Base-by-base conservation (phyloP, 352 stramenopile species). In the Phytophthora fragariae region DNA sequence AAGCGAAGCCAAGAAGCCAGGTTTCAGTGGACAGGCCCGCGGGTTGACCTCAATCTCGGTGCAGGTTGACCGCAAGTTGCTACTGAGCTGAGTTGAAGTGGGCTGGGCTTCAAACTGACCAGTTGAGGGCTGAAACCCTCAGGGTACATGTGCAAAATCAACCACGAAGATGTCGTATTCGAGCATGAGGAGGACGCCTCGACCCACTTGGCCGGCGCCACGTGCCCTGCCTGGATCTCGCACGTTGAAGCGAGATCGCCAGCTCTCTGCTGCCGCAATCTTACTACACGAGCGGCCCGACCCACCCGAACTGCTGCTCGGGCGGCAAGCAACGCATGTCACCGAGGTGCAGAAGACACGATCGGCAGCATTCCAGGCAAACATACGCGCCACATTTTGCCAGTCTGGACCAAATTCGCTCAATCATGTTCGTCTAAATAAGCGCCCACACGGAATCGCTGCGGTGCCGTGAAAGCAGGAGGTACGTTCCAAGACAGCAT, bases 221-320 rank as follows among this genome's bases (percentile, higher is more conserved):
- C 57, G n/a, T 70, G 63, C 27, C 33, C 24, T 12, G 53, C 55
- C 21, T 66, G 57, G 37, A 37, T 68, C 50, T 69, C 12, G 21
- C 47, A 56, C 24, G 31, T 59, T 65, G 53, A 50, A 53, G 44
- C 57, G 31, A 31, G 55, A 44, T 17, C 29, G n/a, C 12, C 53
- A 21, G 41, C 50, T 52, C 46, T 59, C n/a, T 57, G 57, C 6
- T 11, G 50, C 35, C 14, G 35, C 35, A 9, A 41, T 41, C 35
- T 12, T 12, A 52, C 63, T 27, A 37, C 12, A 24, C 19, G 49
- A 50, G 4, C 46, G 24, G 9, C 49, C 29, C 2, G 24, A 27
- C 61, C n/a, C 61, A 65, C 61, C 55, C 46, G 63, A 69, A 62
- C 61, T 64, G 66, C 66, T 69, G 66, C 52, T 68, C 57, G 66